phyloP scores from a whole-genome alignment of 2,329 filamentous ascomycete genomes.

The Trichoderma aggressivum region DNA sequence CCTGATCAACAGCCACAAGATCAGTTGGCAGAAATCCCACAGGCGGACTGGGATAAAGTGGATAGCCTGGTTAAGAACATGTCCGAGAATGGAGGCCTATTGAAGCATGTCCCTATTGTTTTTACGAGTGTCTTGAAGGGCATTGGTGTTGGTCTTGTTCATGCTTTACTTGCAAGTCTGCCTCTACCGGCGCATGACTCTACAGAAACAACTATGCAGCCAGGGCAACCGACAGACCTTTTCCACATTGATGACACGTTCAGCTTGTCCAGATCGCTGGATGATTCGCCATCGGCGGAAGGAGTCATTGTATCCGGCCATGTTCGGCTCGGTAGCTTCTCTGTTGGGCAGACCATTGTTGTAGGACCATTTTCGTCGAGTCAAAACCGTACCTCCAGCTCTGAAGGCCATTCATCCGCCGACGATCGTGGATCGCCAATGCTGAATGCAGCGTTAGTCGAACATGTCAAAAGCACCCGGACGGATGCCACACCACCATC shows the following conservation, averaged over 20 bases:
- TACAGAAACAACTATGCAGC: constrained; percentile 53
- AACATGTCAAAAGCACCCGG: constrained; percentile 51
- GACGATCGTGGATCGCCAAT: constrained; percentile 49
- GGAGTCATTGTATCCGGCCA: constrained; percentile 82
- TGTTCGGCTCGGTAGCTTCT: constrained; percentile 72
- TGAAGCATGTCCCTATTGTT: constrained; percentile 71
- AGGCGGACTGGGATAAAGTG: constrained; percentile 56
- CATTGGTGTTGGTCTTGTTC: constrained; percentile 73
- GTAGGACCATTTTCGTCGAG: constrained; percentile 73
- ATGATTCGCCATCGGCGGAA: constrained; percentile 22
- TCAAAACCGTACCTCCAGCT: constrained; percentile 34
- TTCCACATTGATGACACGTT: constrained; percentile 95
- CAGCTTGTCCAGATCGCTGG: constrained; percentile 62
- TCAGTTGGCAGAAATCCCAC: constrained; percentile 56
- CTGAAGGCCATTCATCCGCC: constrained; percentile 47
- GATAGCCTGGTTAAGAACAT: constrained; percentile 53
- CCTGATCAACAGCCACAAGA: constrained; percentile 47
- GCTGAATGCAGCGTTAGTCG: constrained; percentile 52
- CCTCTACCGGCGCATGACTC: constrained; percentile 63
- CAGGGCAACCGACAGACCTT: constrained; percentile 59
- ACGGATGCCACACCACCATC: constrained; percentile 52
- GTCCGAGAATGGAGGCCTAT: constrained; percentile 38
- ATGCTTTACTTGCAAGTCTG: constrained; percentile 74
- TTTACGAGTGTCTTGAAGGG: constrained; percentile 86
- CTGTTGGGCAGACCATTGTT: constrained; percentile 72